Base-by-base conservation (phyloP, 23 red algal genomes). In the Agarophyton chilense region DNA sequence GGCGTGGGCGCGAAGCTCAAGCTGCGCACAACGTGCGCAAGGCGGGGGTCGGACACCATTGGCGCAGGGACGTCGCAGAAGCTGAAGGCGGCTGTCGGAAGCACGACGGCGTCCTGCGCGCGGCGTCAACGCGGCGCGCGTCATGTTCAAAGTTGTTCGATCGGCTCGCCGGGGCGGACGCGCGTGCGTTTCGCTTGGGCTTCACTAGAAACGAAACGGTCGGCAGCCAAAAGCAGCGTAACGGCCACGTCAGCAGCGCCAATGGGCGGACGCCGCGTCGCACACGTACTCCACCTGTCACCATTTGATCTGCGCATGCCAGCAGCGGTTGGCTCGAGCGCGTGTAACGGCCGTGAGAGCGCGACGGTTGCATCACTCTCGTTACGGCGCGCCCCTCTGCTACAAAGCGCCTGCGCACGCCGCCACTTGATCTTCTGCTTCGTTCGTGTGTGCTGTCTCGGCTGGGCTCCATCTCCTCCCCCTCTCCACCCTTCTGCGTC, bases 1-100 rank as follows among this genome's bases (percentile, higher is more conserved):
- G 88, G 76, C 14, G 88, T 91, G 28, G 88, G 72, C 0, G 75
- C 88, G 32, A 82, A 81, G 61, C 49, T 82, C 29, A 82, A 49
- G 51, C 62, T 71, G 40, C 75, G 77, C 40, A 61, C 67, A 16
- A 91, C 77, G 42, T 65, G 60, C 10, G 26, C 31, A 13, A 65
- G 14, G 1, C 31, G 31, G 28, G 31, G 25, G 31, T 65, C 60
- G 16, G 60, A 5, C 28, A 9, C 31, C 60, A 65, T 16, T 21
- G 22, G 55, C n/a, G 29, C 17, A 6, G 55, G 7, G 29, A 28
- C 55, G 8, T 4, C 55, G 1, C n/a, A n/a, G n/a, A n/a, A n/a
- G n/a, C n/a, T n/a, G n/a, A n/a, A n/a, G n/a, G n/a, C n/a, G n/a
- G n/a, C n/a, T n/a, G n/a, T n/a, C 44, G 44, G 44, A 47, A 6